Base-by-base conservation (phyloP, 495 filamentous ascomycete genomes). In the Ascodesmis nigricans region DNA sequence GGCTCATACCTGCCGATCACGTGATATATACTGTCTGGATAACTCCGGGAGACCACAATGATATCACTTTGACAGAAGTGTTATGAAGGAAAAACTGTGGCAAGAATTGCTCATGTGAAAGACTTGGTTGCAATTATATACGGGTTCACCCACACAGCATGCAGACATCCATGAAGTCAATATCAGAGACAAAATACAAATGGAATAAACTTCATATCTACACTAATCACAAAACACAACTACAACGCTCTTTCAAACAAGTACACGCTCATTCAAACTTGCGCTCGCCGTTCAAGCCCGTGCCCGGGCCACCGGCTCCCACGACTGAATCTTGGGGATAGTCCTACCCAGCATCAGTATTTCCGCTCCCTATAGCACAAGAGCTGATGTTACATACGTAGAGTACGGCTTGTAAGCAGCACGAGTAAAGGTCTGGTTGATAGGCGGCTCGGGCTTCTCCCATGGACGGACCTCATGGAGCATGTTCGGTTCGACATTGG, bases 361-460 rank as follows among this genome's bases (percentile, higher is more conserved):
- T 18, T 18, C n/a, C 18, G 19, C 20, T 21, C 33, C 38, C 41
- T 21, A 3, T 19, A 16, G 23, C 31, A n/a, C 31, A 5, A 16
- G 13, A 20, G 3, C 11, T 17, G 24, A 19, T 27, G 17, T 6
- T 20, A 70, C 78, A 49, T 53, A 92, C 84, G 87, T 97, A 56
- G 66, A 90, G 54, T 93, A 99, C 10, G 90, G 67, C 62, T 76
- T 84, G 62, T 68, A 99, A 7, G 81, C 82, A 35, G 64, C 79
- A 34, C 78, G 69, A 33, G 60, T 70, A 27, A 62, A 55, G 10
- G 87, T 91, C 42, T 68, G 54, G 53, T 75, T 90, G 30, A 76
- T 69, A 29, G 72, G 58, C 52, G 87, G 82, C 34, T 73, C 67
- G 21, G 63, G 60, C 17, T 65, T 53, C 45, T 91, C 81, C 87